Conservation (phyloP, 805 yeast genomes). For the Ogataea nonfermentans region DNA sequence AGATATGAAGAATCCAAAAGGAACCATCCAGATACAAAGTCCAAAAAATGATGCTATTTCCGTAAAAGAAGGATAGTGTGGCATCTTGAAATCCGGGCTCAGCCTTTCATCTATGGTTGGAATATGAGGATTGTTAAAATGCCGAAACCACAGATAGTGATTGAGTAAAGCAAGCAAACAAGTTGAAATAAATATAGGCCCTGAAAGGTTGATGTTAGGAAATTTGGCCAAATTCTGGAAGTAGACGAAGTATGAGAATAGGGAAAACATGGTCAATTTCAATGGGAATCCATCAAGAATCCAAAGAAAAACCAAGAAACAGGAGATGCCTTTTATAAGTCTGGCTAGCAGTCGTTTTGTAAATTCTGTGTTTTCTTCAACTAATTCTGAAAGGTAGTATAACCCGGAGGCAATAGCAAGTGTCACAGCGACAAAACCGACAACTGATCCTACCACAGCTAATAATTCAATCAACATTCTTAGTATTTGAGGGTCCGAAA, state of each 20-base stretch:
- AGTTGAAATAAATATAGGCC: conserved; percentile 67
- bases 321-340: conserved; percentile 62
- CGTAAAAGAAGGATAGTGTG: conserved; percentile 73
- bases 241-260: conserved; percentile 70
- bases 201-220: conserved; percentile 76
- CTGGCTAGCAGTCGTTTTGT: conserved; percentile 68
- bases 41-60: conserved; percentile 97
- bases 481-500: no score
- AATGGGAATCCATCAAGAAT: conserved; percentile 80
- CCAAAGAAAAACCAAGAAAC: conserved; percentile 52
- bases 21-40: conserved; percentile 88
- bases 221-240: conserved; percentile 74
- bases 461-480: conserved; percentile 57
- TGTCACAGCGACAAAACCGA: conserved; percentile 62
- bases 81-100: conserved; percentile 57
- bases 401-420: conserved; percentile 80
- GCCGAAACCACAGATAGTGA: conserved; percentile 87
- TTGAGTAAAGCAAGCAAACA: conserved; percentile 72
- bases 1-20: conserved; percentile 88
- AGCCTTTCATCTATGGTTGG: conserved; percentile 67
- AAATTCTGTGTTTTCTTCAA: conserved; percentile 89
- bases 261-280: conserved; percentile 60
- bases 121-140: conserved; percentile 69
- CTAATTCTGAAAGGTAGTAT: conserved; percentile 85
- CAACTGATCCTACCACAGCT: conserved; percentile 56